Base-by-base conservation (phyloP, 495 filamentous ascomycete species). In the Pseudoneurospora amorphoporcata region DNA sequence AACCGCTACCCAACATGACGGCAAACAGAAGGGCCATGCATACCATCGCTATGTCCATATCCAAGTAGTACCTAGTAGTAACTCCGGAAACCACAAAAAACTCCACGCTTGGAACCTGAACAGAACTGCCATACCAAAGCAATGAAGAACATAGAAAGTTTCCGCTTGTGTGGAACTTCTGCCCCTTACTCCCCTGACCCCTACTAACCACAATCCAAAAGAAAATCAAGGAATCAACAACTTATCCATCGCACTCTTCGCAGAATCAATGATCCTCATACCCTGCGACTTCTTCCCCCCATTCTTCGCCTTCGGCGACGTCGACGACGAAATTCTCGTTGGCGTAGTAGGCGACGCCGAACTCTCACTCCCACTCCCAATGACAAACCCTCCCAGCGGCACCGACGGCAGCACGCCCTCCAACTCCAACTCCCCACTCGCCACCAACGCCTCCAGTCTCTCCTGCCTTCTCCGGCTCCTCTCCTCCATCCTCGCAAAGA, bases 401-500 rank as follows among this genome's bases (percentile, higher is more conserved):
- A 65, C 29, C 6, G 7, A 14, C 14, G 53, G 53, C 2, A 61
- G 8, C 23, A 32, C 10, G 10, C 53, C 53, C 29, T 65, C 53
- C 29, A 65, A 12, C 39, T 75, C 68, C 73, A 77, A 72, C 10
- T 72, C 40, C 65, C 80, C 82, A 16, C 76, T 35, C 1, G 73
- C 74, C 3, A 84, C 68, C 70, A 85, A 53, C 8, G 72, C 75
- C 61, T 86, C 84, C 43, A 83, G 39, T 37, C 79, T 32, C 32
- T 78, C 73, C 71, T 88, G 86, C 12, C 86, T 75, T 35, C 73
- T 74, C 17, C 75, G 76, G 16, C 79, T 80, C 43, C 83, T 81
- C 69, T 84, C 79, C 79, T 88, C 87, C 80, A 88, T 82, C 73
- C 84, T 76, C 29, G 72, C 65, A 40, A 88, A 83, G 41, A 88